Base-by-base conservation (phyloP, 371 early-diverging fungal genomes). In the Coemansia sp. region DNA sequence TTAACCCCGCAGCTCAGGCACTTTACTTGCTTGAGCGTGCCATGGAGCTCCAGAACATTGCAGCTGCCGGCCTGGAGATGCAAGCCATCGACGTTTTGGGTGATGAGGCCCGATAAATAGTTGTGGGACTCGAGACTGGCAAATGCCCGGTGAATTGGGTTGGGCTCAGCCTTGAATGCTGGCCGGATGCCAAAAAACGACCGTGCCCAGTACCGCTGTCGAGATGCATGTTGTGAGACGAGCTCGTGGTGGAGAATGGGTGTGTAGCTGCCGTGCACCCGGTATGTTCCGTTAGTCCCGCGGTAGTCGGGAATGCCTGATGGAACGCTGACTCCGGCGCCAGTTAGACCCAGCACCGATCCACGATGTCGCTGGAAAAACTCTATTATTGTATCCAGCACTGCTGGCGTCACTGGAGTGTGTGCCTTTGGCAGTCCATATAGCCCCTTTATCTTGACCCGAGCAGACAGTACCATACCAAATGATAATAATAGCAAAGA, bases 81-180 rank as follows among this genome's bases (percentile, higher is more conserved):
- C 64, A 95, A 74, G 0, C 89, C 84, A 64, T 95, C 97, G 23
- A 97, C 97, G 72, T 97, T 97, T 78, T 97, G 97, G 5, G 97
- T 95, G 30, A 95, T 86, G 14, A 95, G 64, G 18, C 84, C 79
- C 2, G 69, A 50, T 39, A 89, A 57, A 60, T 80, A 75, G 11
- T 82, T 80, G 5, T 58, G 6, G 1, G 72, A 53, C 66, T 88
- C 83, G 5, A 94, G 72, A 14, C 71, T 61, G 9, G 87, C 79
- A 1, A 95, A 58, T 11, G 86, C 81, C 26, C 71, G 59, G 69
- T 96, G 97, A 4, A 90, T 82, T 1, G 77, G 63, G 67, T 95
- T 95, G 5, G 94, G 94, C 23, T 80, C 64, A 1, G 94, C 89
- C 9, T 71, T 65, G 26, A 79, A 62, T 68, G 95, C 88, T 5